Evolutionary conservation across 2,329 filamentous ascomycete species (phyloP).

Genomic region (Exophiala dermatitidis): DNA sequence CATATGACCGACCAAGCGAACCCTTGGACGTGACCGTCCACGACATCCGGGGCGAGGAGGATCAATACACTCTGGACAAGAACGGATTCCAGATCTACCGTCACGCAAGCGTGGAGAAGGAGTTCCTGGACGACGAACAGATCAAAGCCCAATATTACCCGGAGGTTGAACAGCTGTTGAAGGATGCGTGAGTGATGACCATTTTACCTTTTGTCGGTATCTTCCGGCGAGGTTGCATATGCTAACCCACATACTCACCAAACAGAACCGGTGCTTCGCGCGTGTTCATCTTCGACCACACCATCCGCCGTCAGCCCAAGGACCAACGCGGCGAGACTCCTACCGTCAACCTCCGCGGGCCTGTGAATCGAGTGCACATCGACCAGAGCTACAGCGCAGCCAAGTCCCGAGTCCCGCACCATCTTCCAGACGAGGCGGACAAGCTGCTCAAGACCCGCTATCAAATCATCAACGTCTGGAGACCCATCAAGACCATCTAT

Average conservation of each 20-base stretch:
- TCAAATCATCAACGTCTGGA: constrained; percentile 49
- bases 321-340: constrained; percentile 26
- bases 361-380: constrained; percentile 47
- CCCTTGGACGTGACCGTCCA: constrained; percentile 30
- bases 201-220: not conserved
- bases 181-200: constrained; percentile 28
- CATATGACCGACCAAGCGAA: constrained; percentile 25
- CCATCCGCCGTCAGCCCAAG: constrained; percentile 44
- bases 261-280: constrained; percentile 50
- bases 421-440: constrained; percentile 40
- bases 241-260: constrained; percentile 9
- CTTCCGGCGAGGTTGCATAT: too few relatives aligned
- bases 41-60: constrained; percentile 42
- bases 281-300: constrained; percentile 58
- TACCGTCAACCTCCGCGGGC: constrained; percentile 34
- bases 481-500: constrained; percentile 45
- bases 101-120: constrained; percentile 33
- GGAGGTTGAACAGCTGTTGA: constrained; percentile 33
- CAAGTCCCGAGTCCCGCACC: constrained; percentile 38
- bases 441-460: constrained; percentile 39
- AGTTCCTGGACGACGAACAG: constrained; percentile 32
- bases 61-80: constrained; percentile 37
- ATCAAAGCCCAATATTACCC: constrained; percentile 33
- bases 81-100: constrained; percentile 37
- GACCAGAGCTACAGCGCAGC: constrained; percentile 44